These are phyloP conservation scores for Schoenoplectus tabernaemontani DNA, from an alignment of 202 grass and related monocot genomes.

Conservation along the genomic window DNA sequence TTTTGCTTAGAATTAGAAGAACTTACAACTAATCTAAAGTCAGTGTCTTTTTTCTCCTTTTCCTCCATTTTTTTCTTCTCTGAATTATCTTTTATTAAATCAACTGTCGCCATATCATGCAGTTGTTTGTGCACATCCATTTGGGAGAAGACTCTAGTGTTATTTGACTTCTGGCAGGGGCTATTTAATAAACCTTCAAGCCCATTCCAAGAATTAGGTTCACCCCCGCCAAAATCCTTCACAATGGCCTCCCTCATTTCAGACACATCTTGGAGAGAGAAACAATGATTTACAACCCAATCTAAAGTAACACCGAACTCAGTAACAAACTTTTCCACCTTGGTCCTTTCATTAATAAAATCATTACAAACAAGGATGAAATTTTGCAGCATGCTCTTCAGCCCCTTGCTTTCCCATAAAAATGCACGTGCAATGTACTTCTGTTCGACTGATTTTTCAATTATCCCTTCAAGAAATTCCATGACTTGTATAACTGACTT, in stretches of 20 bases:
- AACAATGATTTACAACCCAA: slow-evolving; percentile 82
- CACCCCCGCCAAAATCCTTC: slow-evolving; percentile 45
- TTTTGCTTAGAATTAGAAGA: slow-evolving; percentile 15
- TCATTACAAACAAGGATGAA: slow-evolving; percentile 66
- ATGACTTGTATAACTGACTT: slow-evolving; percentile 49
- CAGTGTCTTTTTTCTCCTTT: background rate
- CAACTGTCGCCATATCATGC: background rate
- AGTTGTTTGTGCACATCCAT: background rate
- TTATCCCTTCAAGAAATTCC: slow-evolving; percentile 71
- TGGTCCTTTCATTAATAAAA: slow-evolving; percentile 43
- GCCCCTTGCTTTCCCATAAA: slow-evolving; percentile 75
- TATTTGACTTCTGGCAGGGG: slow-evolving; percentile 25
- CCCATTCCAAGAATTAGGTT: slow-evolving; percentile 25
- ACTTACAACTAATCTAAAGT: background rate
- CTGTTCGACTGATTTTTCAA: slow-evolving; percentile 51
- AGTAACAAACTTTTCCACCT: slow-evolving; percentile 55
- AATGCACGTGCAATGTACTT: slow-evolving; percentile 74
- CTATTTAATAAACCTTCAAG: slow-evolving; percentile 31
- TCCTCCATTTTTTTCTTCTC: background rate
- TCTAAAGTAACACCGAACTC: slow-evolving; percentile 53
- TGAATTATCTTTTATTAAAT: background rate
- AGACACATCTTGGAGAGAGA: slow-evolving; percentile 88
- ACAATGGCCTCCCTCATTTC: slow-evolving; percentile 77
- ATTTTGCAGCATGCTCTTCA: slow-evolving; percentile 46
- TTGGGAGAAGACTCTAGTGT: background rate